phyloP scores from a whole-genome alignment of 306 rosid genomes.

The Crataegus laevigata region DNA sequence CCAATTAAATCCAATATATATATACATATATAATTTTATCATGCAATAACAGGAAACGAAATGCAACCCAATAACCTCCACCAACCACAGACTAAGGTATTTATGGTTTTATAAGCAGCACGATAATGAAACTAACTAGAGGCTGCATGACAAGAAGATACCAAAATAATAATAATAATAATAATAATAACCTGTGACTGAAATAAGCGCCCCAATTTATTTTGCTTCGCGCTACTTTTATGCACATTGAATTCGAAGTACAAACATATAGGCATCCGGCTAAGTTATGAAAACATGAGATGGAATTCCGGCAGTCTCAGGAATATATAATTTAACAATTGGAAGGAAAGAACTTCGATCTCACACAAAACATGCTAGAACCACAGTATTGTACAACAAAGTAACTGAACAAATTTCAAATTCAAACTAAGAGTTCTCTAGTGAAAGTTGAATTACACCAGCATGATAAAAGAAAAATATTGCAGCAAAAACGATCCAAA shows the following conservation, averaged over 20 bases:
- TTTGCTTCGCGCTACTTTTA: neutral
- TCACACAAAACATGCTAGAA: neutral
- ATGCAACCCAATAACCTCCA: conserved; percentile 3
- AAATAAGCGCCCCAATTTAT: neutral
- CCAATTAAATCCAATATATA: neutral
- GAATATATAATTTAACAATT: neutral
- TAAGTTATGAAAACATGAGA: neutral
- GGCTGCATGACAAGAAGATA: neutral
- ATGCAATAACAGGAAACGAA: neutral
- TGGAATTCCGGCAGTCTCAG: neutral
- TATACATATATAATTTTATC: neutral
- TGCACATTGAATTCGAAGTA: neutral
- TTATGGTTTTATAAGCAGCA: neutral
- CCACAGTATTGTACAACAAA: neutral
- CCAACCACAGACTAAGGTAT: neutral
- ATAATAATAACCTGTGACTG: neutral
- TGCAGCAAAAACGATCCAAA: neutral
- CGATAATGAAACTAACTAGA: neutral
- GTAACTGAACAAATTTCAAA: neutral
- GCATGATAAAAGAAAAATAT: neutral
- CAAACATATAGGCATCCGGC: neutral
- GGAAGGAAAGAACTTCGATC: neutral
- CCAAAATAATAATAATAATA: no score
- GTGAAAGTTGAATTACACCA: neutral
- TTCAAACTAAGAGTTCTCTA: neutral